These are phyloP conservation scores for Saccharomyces hybrid DNA, from an alignment of 1,139 yeast genomes.

Conservation along the genomic window DNA sequence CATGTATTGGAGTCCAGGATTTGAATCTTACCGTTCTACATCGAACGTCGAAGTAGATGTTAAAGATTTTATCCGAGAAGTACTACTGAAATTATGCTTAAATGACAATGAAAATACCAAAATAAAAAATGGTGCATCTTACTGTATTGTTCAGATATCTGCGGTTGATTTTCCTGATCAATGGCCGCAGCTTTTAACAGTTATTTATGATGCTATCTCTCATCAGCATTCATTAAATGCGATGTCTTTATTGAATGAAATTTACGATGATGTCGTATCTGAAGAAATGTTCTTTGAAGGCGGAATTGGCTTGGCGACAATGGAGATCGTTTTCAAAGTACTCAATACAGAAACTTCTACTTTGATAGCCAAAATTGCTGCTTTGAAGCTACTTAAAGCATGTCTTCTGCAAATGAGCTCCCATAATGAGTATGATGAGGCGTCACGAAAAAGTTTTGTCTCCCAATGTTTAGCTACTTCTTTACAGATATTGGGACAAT, in stretches of 20 bases:
- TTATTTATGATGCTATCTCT: conserved; percentile 38
- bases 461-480: conserved; percentile 13
- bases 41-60: conserved; percentile 45
- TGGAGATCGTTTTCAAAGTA: conserved; percentile 40
- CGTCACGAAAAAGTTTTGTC: conserved; percentile 15
- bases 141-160: conserved; percentile 77
- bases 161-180: conserved; percentile 92
- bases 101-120: conserved; percentile 45
- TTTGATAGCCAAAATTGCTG: conserved; percentile 41
- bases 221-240: conserved; percentile 51
- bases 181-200: conserved; percentile 70
- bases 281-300: conserved; percentile 82
- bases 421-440: conserved; percentile 39
- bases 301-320: conserved; percentile 51
- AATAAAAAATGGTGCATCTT: conserved; percentile 59
- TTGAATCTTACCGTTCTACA: conserved; percentile 66
- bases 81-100: conserved; percentile 47
- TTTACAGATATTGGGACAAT: conserved; percentile 10
- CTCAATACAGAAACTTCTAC: conserved; percentile 32
- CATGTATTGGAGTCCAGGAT: conserved; percentile 78
- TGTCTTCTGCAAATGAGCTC: conserved; percentile 48
- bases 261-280: conserved; percentile 77
- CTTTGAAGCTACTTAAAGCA: conserved; percentile 46
- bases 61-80: conserved; percentile 38
- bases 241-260: conserved; percentile 61